Base-by-base conservation (phyloP, 1,284 basidiomycete genomes). In the Trichosporon coremiiforme region DNA sequence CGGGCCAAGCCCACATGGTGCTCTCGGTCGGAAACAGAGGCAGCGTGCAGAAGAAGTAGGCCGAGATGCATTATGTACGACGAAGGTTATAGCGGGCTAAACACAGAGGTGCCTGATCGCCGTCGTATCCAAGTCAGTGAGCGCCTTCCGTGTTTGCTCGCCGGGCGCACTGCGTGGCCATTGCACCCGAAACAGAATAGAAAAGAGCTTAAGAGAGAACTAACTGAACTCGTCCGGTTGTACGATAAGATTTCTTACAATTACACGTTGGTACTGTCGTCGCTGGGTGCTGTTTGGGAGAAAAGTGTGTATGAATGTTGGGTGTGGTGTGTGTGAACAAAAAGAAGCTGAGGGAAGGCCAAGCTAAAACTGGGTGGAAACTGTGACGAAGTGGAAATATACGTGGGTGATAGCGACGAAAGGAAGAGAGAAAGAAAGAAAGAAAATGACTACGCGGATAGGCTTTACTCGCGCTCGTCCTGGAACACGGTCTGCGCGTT, bases 1-100 rank as follows among this genome's bases (percentile, higher is more conserved):
- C 91, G 12, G 95, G 95, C 1, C 92, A 95, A 79, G 94, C 95
- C 10, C 94, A 95, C 80, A 97, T 98, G 84, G 91, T 97, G 8
- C 83, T 98, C 70, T 93, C 92, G 0, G 93, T 95, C 33, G 95
- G 95, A 72, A 97, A 95, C 84, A 89, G 93, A 87, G 92, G 92
- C 90, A 94, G 80, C 65, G 90, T 86, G 17, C 75, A 74, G 67
- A 71, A 63, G 67, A 65, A 66, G 57, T 35, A 60, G 57, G 22
- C 47, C 8, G 22, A 53, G 47, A 53, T 53, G 47, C 47, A 53
- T 53, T 15, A 22, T 53, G 47, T 53, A 53, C 20, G 4, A 53
- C 9, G n/a, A n/a, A n/a, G n/a, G n/a, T n/a, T 13, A 47, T 47
- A 17, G 8, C 45, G 15, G 33, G 33, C 33, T 9, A n/a, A n/a